Conservation (phyloP, 2,329 filamentous ascomycete species). For the Lachnellula hyalina region DNA sequence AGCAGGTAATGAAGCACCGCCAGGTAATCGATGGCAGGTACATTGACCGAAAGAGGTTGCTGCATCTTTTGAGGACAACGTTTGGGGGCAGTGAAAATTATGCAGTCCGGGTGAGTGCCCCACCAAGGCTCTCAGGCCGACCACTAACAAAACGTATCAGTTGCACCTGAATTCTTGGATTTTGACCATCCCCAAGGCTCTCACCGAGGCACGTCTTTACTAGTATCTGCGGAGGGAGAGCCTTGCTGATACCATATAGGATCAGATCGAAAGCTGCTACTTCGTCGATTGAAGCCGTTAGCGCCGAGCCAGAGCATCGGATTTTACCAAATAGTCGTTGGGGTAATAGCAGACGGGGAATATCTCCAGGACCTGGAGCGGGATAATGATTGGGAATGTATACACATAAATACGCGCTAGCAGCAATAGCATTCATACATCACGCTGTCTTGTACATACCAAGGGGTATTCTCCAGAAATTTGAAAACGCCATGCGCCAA, state of each 20-base stretch:
- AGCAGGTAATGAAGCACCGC: neutral
- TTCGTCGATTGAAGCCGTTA: neutral
- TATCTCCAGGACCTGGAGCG: too few relatives aligned
- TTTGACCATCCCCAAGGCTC: slow-evolving; percentile 4
- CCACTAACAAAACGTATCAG: slow-evolving; percentile 4
- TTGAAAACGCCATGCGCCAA: too few relatives aligned
- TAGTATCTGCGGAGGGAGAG: neutral
- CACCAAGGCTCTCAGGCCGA: neutral
- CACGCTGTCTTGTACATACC: too few relatives aligned
- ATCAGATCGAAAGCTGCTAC: slow-evolving; percentile 13
- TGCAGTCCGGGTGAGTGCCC: slow-evolving; percentile 8
- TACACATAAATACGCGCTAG: too few relatives aligned
- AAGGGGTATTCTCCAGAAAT: too few relatives aligned
- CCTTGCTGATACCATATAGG: slow-evolving; percentile 2
- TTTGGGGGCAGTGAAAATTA: slow-evolving; percentile 10
- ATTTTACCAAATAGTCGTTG: neutral
- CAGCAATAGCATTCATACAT: too few relatives aligned
- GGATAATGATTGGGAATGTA: too few relatives aligned
- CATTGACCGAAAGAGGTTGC: slow-evolving; percentile 12
- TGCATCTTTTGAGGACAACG: slow-evolving; percentile 1
- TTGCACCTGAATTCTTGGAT: slow-evolving; percentile 17
- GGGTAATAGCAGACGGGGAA: too few relatives aligned
- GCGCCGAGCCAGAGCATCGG: neutral
- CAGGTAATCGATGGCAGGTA: slow-evolving; percentile 18
- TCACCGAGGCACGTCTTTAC: slow-evolving; percentile 9